Percentiles rank a stretch among this genome's conserved stretches.
Evolutionary conservation across 805 yeast species (phyloP).

Genomic region (Metschnikowia koreensis): DNA sequence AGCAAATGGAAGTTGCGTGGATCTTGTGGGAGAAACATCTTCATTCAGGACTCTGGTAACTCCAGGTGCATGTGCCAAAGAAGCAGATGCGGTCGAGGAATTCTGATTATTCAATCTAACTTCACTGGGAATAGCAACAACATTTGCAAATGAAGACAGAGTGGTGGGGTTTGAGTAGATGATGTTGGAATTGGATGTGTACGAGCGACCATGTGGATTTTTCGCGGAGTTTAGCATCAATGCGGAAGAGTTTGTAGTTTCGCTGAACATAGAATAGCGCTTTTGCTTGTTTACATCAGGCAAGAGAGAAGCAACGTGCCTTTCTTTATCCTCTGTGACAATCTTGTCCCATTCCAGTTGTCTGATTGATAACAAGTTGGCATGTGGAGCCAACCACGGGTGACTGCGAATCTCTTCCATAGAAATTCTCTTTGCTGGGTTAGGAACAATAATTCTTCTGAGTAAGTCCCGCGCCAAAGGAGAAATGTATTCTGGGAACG

Average conservation of each 20-base stretch:
- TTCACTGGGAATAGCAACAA: constrained; percentile 43
- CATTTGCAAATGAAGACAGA: constrained; percentile 54
- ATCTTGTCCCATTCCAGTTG: constrained; percentile 88
- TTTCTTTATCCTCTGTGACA: constrained; percentile 31
- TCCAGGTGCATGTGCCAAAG: constrained; percentile 1
- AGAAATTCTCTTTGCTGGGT: constrained; percentile 73
- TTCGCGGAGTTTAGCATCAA: constrained; percentile 31
- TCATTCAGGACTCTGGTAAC: neutral
- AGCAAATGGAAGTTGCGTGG: constrained; percentile 3
- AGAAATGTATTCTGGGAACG: constrained; percentile 90
- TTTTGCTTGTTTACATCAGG: constrained; percentile 28
- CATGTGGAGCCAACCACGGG: constrained; percentile 86
- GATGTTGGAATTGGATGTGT: constrained; percentile 31
- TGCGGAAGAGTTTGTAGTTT: constrained; percentile 36
- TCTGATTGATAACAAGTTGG: constrained; percentile 74
- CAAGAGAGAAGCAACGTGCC: constrained; percentile 9
- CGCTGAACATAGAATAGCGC: constrained; percentile 46
- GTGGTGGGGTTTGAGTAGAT: constrained; percentile 61
- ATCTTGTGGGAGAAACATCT: constrained; percentile 10
- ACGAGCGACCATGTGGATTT: constrained; percentile 32
- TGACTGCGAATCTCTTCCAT: constrained; percentile 73
- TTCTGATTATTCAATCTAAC: constrained; percentile 21
- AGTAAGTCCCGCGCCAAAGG: constrained; percentile 90
- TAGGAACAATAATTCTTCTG: constrained; percentile 78
- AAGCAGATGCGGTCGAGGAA: constrained; percentile 18